phyloP scores from a whole-genome alignment of 129 eudicot species.

The Flaveria linearis region DNA sequence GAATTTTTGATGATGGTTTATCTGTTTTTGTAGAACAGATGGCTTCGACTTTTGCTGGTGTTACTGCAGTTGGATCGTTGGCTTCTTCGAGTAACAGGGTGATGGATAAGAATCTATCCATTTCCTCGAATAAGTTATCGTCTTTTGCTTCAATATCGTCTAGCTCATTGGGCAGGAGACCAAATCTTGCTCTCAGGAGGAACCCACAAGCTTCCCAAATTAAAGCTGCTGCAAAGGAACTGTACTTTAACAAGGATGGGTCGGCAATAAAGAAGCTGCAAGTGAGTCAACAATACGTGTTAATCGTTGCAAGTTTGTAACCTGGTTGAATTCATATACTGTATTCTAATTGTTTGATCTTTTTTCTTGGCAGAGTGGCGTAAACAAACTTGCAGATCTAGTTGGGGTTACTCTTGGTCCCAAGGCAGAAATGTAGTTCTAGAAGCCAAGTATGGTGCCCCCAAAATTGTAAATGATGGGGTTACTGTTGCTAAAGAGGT shows the following conservation, averaged over 20 bases:
- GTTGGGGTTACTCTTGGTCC: conserved; percentile 99
- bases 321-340: not conserved
- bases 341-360: not conserved
- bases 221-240: conserved; percentile 66
- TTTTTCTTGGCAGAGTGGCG: conserved; percentile 65
- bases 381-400: conserved; percentile 90
- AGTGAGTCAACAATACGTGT: conserved; percentile 25
- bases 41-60: conserved; percentile 73
- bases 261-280: conserved; percentile 73
- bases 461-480: conserved; percentile 92
- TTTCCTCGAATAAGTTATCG: conserved; percentile 49
- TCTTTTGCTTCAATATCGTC: conserved; percentile 63
- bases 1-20: conserved; percentile 9
- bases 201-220: conserved; percentile 45
- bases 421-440: conserved; percentile 87
- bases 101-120: conserved; percentile 40
- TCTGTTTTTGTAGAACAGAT: conserved; percentile 36
- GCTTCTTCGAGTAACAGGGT: conserved; percentile 52
- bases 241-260: conserved; percentile 82
- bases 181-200: conserved; percentile 41
- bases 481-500: conserved; percentile 97
- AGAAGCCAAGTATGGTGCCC: conserved; percentile 90
- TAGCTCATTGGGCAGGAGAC: conserved; percentile 46
- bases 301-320: not conserved
- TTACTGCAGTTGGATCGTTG: conserved; percentile 62